phyloP scores from a whole-genome alignment of 2,329 filamentous ascomycete genomes.

The Aspergillus pseudotamarii region DNA sequence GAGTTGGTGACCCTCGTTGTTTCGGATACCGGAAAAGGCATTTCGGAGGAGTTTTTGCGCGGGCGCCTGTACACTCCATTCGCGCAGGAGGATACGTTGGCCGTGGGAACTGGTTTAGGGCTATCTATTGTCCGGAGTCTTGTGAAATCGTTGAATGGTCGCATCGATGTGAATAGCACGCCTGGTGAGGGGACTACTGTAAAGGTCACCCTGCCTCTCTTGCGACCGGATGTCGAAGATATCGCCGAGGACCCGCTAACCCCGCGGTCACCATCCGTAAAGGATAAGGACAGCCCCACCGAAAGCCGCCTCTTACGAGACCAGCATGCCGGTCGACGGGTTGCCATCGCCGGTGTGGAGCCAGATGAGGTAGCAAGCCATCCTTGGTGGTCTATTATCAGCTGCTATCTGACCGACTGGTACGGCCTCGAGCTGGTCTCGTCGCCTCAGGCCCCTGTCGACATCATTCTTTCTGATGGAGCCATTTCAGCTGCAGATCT shows the following conservation, averaged over 20 bases:
- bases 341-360: constrained; percentile 33
- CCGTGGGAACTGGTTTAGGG: constrained; percentile 56
- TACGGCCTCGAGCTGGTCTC: constrained; percentile 40
- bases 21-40: constrained; percentile 67
- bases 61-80: constrained; percentile 61
- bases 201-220: constrained; percentile 51
- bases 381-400: constrained; percentile 30
- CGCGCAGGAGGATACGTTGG: constrained; percentile 63
- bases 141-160: constrained; percentile 61
- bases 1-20: constrained; percentile 51
- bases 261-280: constrained; percentile 13
- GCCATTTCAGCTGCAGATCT: constrained; percentile 26
- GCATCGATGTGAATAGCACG: constrained; percentile 59
- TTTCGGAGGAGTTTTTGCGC: constrained; percentile 63
- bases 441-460: constrained; percentile 28
- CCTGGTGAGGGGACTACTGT: constrained; percentile 59
- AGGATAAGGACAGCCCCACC: constrained; percentile 24
- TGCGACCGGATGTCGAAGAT: constrained; percentile 28
- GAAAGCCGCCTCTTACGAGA: constrained; percentile 31
- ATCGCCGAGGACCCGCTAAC: constrained; percentile 17
- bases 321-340: constrained; percentile 27
- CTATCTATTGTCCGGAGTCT: constrained; percentile 66
- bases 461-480: constrained; percentile 41
- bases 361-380: constrained; percentile 21
- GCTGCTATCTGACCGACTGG: constrained; percentile 40